These are phyloP conservation scores for Debaryomyces hansenii DNA, from an alignment of 805 yeast species.

Conservation along the genomic window DNA sequence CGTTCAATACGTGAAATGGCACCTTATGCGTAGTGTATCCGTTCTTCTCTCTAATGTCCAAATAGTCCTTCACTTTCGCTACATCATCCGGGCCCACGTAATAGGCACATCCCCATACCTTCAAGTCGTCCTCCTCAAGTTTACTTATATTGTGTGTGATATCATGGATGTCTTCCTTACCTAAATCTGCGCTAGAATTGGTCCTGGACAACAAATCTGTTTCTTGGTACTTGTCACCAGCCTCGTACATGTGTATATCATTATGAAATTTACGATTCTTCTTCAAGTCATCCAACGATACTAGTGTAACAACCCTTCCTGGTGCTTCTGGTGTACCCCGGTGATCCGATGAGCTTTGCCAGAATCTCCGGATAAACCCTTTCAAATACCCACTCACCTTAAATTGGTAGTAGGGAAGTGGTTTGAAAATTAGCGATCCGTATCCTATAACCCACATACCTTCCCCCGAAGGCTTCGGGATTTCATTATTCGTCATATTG, in stretches of 20 bases:
- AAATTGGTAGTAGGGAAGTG: constrained; percentile 71
- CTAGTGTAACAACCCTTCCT: constrained; percentile 84
- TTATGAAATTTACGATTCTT: constrained; percentile 37
- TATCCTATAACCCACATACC: constrained; percentile 86
- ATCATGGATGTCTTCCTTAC: constrained; percentile 11
- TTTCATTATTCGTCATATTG: too few relatives aligned
- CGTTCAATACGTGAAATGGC: constrained; percentile 52
- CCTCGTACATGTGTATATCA: constrained; percentile 41
- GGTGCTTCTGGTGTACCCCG: constrained; percentile 85
- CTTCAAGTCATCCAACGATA: constrained; percentile 58
- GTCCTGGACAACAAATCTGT: constrained; percentile 6
- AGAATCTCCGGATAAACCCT: constrained; percentile 80
- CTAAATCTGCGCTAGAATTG: constrained; percentile 17
- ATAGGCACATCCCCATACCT: constrained; percentile 82
- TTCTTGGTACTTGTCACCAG: constrained; percentile 12
- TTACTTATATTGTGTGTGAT: constrained; percentile 10
- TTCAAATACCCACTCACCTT: constrained; percentile 69
- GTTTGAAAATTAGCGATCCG: constrained; percentile 86
- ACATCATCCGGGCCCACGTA: constrained; percentile 69
- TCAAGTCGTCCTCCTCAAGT: constrained; percentile 43
- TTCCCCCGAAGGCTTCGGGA: constrained; percentile 4
- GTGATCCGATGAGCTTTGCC: constrained; percentile 91
- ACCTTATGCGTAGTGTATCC: constrained; percentile 77
- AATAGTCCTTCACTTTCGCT: constrained; percentile 58
- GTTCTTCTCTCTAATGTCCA: constrained; percentile 84